These are phyloP conservation scores for Tuber borchii DNA, from an alignment of 495 filamentous ascomycete genomes.

Conservation along the genomic window DNA sequence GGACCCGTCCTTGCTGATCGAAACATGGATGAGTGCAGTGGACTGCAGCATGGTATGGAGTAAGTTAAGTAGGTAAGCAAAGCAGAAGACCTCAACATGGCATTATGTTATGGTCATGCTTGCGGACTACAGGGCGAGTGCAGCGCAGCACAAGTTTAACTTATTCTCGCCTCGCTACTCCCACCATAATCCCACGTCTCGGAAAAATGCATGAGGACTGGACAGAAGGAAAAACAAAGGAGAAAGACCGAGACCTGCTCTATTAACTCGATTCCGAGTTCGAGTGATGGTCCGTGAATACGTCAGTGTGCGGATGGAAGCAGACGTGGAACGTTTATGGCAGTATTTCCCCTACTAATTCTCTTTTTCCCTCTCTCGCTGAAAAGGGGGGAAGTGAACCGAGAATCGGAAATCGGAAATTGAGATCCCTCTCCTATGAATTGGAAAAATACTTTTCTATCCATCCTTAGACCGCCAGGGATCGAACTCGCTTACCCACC, in stretches of 20 bases:
- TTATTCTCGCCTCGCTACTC: background rate
- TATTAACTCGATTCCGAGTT: background rate
- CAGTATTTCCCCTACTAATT: background rate
- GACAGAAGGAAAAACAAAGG: background rate
- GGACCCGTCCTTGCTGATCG: constrained; percentile 6
- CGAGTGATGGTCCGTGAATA: constrained; percentile 1
- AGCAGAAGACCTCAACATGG: background rate
- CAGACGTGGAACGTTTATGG: background rate
- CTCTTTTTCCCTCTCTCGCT: background rate
- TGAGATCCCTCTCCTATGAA: background rate
- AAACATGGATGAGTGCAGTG: background rate
- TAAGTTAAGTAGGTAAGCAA: background rate
- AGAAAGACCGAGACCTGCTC: background rate
- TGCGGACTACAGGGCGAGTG: background rate
- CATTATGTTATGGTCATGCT: constrained; percentile 1
- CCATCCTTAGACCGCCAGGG: background rate
- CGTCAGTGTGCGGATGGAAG: background rate
- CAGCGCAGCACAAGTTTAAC: background rate
- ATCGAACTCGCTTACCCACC: background rate
- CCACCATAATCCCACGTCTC: background rate
- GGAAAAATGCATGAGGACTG: background rate
- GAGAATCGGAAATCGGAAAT: background rate
- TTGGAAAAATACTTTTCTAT: background rate
- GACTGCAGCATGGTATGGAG: background rate
- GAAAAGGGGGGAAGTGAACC: background rate